These are phyloP conservation scores for Termitomyces heimii DNA, from an alignment of 768 basidiomycete species.

Conservation along the genomic window DNA sequence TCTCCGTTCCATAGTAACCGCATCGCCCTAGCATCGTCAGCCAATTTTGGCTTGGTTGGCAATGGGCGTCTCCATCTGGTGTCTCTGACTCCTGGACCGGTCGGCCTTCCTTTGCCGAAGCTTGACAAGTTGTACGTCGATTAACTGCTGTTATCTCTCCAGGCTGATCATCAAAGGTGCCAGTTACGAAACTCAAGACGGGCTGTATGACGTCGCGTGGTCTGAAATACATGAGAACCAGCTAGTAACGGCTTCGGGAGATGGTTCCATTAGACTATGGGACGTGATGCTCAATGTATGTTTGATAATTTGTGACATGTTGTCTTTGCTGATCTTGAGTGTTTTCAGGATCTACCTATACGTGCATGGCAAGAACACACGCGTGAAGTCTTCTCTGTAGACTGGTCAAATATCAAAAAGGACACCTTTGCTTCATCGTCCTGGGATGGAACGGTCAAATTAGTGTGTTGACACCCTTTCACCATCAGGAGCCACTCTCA, in stretches of 20 bases:
- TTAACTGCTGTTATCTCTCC: not conserved
- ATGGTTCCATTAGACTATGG: constrained; percentile 88
- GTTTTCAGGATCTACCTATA: constrained; percentile 75
- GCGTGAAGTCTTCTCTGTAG: constrained; percentile 87
- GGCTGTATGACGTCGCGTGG: constrained; percentile 89
- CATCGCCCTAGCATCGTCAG: constrained; percentile 75
- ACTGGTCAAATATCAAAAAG: constrained; percentile 94
- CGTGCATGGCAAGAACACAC: constrained; percentile 93
- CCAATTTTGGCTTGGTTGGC: constrained; percentile 93
- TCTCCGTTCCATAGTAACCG: constrained; percentile 78
- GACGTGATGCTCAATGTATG: constrained; percentile 81
- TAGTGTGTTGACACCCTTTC: constrained; percentile 46
- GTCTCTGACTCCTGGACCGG: constrained; percentile 43
- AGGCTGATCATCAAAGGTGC: constrained; percentile 20
- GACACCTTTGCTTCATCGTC: constrained; percentile 82
- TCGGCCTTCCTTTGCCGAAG: constrained; percentile 35
- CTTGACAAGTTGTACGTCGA: constrained; percentile 65
- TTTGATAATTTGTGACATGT: not conserved
- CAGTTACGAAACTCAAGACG: constrained; percentile 89
- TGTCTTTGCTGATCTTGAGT: constrained; percentile 12
- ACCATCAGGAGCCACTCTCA: not conserved
- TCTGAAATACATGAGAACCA: constrained; percentile 95
- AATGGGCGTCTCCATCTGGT: constrained; percentile 83
- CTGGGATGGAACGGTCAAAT: constrained; percentile 89
- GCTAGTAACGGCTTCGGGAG: constrained; percentile 81